Percentiles rank a stretch among this genome's conserved stretches.
phyloP scores from a whole-genome alignment of 139 green algal genomes.

The Chlamydomonas asymmetrica region DNA sequence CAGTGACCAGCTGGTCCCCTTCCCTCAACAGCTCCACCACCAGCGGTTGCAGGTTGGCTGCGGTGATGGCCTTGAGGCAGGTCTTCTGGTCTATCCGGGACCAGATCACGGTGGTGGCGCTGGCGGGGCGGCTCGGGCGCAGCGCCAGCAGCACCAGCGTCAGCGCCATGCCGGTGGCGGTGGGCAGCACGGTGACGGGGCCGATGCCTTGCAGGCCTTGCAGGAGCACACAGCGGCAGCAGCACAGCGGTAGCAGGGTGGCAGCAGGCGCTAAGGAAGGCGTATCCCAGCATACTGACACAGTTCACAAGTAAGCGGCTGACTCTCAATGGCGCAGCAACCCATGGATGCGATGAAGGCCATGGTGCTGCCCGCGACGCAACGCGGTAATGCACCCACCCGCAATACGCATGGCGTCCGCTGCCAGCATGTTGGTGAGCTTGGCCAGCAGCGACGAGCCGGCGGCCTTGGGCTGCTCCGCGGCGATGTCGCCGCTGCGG shows the following conservation, averaged over 20 bases:
- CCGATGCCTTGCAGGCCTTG: slow-evolving; percentile 58
- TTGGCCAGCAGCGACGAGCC: slow-evolving; percentile 87
- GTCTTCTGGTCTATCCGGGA: slow-evolving; percentile 97
- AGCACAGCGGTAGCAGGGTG: too few relatives aligned
- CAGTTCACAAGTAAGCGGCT: too few relatives aligned
- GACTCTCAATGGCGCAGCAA: too few relatives aligned
- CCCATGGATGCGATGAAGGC: too few relatives aligned
- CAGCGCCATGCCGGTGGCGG: slow-evolving; percentile 92
- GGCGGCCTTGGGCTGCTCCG: slow-evolving; percentile 96
- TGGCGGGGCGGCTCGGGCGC: not conserved
- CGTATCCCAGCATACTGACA: too few relatives aligned
- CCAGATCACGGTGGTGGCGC: slow-evolving; percentile 85
- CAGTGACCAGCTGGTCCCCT: slow-evolving; percentile 83
- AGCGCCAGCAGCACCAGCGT: slow-evolving; percentile 57
- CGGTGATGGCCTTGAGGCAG: slow-evolving; percentile 90
- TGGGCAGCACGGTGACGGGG: slow-evolving; percentile 76
- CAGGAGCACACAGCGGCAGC: too few relatives aligned
- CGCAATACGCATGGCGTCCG: slow-evolving; percentile 76
- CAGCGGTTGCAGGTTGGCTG: slow-evolving; percentile 55
- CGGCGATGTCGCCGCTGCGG: slow-evolving; percentile 85
- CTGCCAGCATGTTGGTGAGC: slow-evolving; percentile 70
- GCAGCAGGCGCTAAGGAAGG: too few relatives aligned
- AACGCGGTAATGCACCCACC: slow-evolving; percentile 44
- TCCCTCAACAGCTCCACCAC: slow-evolving; percentile 59
- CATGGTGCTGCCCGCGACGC: too few relatives aligned